Conservation (phyloP, 2,329 filamentous ascomycete genomes). For the Sclerotinia subarctica region DNA sequence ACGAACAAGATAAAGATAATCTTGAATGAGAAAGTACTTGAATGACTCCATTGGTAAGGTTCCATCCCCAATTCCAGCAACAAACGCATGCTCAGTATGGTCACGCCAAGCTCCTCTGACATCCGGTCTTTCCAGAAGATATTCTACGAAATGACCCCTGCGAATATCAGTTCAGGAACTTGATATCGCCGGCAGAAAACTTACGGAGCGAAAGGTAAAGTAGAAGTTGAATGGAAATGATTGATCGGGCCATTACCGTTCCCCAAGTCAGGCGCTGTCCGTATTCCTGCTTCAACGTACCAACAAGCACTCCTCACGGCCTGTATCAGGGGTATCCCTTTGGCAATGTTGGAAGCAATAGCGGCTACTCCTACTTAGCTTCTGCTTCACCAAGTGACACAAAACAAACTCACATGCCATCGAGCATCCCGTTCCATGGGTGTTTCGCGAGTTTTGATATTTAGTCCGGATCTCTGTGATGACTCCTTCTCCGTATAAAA, state of each 20-base stretch:
- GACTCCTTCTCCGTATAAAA: slow-evolving; percentile 64
- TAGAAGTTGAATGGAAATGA: slow-evolving; percentile 71
- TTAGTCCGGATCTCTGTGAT: slow-evolving; percentile 63
- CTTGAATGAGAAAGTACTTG: slow-evolving; percentile 85
- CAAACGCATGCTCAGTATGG: slow-evolving; percentile 81
- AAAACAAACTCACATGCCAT: slow-evolving; percentile 67
- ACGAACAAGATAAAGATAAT: slow-evolving; percentile 81
- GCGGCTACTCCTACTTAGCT: slow-evolving; percentile 48
- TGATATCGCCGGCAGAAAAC: slow-evolving; percentile 16
- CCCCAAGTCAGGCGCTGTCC: slow-evolving; percentile 45
- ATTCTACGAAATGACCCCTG: slow-evolving; percentile 78
- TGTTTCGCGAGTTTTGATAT: slow-evolving; percentile 73
- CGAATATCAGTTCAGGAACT: not conserved
- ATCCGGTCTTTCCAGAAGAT: slow-evolving; percentile 71
- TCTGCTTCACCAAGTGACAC: not conserved
- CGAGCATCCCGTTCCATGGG: slow-evolving; percentile 93
- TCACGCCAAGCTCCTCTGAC: slow-evolving; percentile 70
- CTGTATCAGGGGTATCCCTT: slow-evolving; percentile 52
- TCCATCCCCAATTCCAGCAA: slow-evolving; percentile 71
- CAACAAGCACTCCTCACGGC: slow-evolving; percentile 66
- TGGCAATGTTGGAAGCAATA: slow-evolving; percentile 69
- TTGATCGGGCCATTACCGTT: slow-evolving; percentile 70
- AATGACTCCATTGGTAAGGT: slow-evolving; percentile 73
- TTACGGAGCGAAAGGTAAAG: slow-evolving; percentile 62
- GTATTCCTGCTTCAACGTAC: slow-evolving; percentile 71